Conservation (phyloP, 1,284 basidiomycete genomes). For the Sparassis latifolia region DNA sequence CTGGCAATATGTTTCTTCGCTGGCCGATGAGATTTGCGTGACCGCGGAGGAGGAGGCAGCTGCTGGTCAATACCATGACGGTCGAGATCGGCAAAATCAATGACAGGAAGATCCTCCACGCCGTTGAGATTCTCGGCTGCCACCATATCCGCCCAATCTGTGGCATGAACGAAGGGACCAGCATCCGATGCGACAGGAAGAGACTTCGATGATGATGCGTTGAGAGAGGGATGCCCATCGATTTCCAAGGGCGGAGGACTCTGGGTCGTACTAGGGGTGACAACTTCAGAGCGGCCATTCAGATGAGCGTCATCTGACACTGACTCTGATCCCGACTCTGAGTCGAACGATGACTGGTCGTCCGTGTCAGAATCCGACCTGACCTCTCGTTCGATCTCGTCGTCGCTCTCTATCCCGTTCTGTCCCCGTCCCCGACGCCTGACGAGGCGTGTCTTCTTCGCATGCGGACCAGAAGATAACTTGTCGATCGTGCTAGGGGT, state of each 20-base stretch:
- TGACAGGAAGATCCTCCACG: conserved; percentile 60
- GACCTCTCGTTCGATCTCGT: conserved; percentile 64
- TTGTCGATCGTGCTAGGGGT: conserved; percentile 12
- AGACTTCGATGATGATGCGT: conserved; percentile 19
- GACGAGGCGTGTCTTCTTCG: conserved; percentile 31
- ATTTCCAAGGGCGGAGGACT: conserved; percentile 38
- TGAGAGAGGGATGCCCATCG: conserved; percentile 27
- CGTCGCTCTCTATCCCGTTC: conserved; percentile 57
- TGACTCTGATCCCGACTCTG: conserved; percentile 62
- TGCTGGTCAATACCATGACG: conserved; percentile 16
- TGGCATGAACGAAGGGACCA: conserved; percentile 48
- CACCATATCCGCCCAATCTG: conserved; percentile 80
- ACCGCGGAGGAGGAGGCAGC: conserved; percentile 14
- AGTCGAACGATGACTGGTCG: conserved; percentile 49
- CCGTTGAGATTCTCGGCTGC: conserved; percentile 58
- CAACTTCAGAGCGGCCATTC: conserved; percentile 42
- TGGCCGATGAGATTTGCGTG: conserved; percentile 22
- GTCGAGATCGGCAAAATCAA: conserved; percentile 69
- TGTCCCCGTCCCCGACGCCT: conserved; percentile 50
- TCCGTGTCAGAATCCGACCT: conserved; percentile 61
- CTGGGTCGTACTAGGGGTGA: conserved; percentile 60
- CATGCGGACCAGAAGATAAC: conserved; percentile 12
- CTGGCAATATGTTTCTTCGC: conserved; percentile 15
- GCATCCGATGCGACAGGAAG: conserved; percentile 4
- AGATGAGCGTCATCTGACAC: conserved; percentile 52